These are phyloP conservation scores for Metarhizium guizhouense DNA, from an alignment of 2,329 filamentous ascomycete genomes.

Conservation along the genomic window DNA sequence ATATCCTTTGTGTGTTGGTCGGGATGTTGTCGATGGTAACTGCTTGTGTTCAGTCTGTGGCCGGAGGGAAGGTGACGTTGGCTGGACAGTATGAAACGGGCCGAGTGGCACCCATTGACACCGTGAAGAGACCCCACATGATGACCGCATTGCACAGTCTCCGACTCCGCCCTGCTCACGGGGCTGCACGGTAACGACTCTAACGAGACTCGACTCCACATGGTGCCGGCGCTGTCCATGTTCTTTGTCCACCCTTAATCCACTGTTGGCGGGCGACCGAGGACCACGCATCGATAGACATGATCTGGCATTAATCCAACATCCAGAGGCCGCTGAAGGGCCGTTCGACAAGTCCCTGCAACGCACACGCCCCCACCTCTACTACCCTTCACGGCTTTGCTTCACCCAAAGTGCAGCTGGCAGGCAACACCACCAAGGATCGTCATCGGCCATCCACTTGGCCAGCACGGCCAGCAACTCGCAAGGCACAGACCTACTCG, in stretches of 20 bases:
- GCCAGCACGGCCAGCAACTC: too few species aligned
- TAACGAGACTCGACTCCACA: background rate
- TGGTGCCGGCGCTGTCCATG: background rate
- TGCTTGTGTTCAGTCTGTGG: background rate
- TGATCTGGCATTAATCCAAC: background rate
- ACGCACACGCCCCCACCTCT: background rate
- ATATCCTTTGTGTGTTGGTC: background rate
- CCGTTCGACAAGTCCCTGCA: background rate
- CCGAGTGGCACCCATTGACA: background rate
- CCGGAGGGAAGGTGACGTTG: constrained; percentile 5
- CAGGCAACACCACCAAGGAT: background rate
- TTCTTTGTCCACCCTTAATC: background rate
- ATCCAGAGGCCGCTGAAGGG: background rate
- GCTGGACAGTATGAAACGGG: background rate
- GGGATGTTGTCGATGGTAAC: background rate
- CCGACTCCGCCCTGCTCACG: background rate
- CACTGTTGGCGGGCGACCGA: background rate
- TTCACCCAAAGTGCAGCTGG: too few species aligned
- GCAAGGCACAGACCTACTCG: too few species aligned
- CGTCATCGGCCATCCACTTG: background rate
- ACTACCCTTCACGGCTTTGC: background rate
- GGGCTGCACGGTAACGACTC: background rate
- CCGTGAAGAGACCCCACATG: background rate
- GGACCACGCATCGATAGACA: background rate
- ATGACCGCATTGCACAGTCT: constrained; percentile 8